Conservation (phyloP, 257 asterid genomes). For the Cordia subcordata region DNA sequence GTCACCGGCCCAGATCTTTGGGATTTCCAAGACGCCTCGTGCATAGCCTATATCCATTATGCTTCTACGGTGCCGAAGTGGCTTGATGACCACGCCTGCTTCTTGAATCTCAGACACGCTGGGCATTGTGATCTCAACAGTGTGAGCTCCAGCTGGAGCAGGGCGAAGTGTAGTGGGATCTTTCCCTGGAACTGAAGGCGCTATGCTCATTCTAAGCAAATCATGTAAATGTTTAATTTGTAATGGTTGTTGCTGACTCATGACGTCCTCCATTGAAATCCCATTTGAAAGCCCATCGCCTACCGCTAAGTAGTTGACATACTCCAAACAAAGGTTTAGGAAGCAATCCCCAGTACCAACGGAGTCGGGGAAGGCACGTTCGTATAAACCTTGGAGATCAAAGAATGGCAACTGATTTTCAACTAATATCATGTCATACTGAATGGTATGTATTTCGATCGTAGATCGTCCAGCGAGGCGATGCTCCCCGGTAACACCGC, state of each 20-base stretch:
- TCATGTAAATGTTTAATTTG: neutral
- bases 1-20: too few species aligned
- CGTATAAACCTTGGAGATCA: constrained; percentile 13
- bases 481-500: constrained; percentile 8
- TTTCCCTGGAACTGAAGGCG: neutral
- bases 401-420: constrained; percentile 47
- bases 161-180: too few species aligned
- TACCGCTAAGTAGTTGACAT: neutral
- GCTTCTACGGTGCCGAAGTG: too few species aligned
- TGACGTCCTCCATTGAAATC: neutral
- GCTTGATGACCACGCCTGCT: too few species aligned
- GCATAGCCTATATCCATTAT: too few species aligned
- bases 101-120: too few species aligned
- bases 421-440: constrained; percentile 29
- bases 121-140: too few species aligned
- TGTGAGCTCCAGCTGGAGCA: too few species aligned
- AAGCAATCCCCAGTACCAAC: neutral
- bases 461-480: constrained; percentile 1
- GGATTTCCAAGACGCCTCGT: too few species aligned
- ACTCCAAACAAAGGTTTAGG: neutral
- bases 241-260: neutral
- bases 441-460: constrained; percentile 7
- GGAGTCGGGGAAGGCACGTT: neutral
- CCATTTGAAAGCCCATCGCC: too few species aligned
- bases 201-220: neutral